Base-by-base conservation (phyloP, 2,329 filamentous ascomycete species). In the Fusarium bactridioides region DNA sequence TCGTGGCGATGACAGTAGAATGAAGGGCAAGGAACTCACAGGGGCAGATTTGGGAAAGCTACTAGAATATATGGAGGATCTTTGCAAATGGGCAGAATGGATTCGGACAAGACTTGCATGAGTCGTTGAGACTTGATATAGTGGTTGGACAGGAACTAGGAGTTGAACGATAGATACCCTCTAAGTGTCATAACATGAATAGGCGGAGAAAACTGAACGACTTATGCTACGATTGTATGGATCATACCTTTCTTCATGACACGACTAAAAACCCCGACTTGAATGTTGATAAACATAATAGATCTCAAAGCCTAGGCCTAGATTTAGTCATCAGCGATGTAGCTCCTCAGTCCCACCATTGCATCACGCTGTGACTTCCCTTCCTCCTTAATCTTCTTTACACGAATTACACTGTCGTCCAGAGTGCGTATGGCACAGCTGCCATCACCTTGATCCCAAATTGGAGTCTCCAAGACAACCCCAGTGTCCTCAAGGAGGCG, bases 1-100 rank as follows among this genome's bases (percentile, higher is more conserved):
- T 41, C 64, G 58, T 21, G 62, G 69, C 7, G 71, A 65, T 3
- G 70, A 72, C 11, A 64, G 77, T 25, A 79, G 78, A 40, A 76
- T 76, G 10, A 81, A 80, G 63, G 79, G 79, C n/a, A 82, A 79
- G 70, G 76, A 77, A 56, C 73, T 86, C 19, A 81, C 78, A 19
- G 80, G 80, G 27, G 81, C 84, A 67, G 82, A 84, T 48, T 76
- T 88, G 51, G 87, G 82, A 29, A 81, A 78, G 48, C 78, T 83
- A 62, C 76, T 89, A 53, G 86, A 88, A 80, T 76, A 83, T 50
- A 80, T 86, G 71, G 87, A 88, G 75, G 84, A 89, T 69, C 74
- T 89, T 53, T 85, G 85, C 66, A 81, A 84, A 67, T 89, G 86
- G 87, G 83, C 82, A 35, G 86, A 88, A 75, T 88, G 86, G 84